phyloP scores from a whole-genome alignment of 2,329 filamentous ascomycete species.

The Colletotrichum incanum region DNA sequence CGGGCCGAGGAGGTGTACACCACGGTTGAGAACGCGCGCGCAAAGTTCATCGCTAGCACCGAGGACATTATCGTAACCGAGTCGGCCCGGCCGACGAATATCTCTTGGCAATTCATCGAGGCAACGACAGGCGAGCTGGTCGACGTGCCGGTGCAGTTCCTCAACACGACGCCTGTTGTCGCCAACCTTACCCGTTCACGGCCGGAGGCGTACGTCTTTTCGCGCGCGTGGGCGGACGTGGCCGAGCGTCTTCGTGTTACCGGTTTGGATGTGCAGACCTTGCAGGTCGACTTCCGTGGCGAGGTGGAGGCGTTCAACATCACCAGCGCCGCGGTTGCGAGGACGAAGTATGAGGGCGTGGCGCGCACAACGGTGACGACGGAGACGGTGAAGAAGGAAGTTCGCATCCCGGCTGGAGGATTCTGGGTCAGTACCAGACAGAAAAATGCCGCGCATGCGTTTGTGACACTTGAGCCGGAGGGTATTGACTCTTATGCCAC shows the following conservation, averaged over 20 bases:
- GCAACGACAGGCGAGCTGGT: conserved; percentile 48
- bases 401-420: conserved; percentile 49
- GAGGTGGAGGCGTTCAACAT: conserved; percentile 51
- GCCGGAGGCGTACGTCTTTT: conserved; percentile 51
- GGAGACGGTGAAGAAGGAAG: conserved; percentile 37
- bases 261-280: conserved; percentile 48
- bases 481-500: conserved; percentile 53
- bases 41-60: conserved; percentile 48
- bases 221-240: conserved; percentile 49
- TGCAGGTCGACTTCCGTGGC: conserved; percentile 46
- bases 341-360: conserved; percentile 49
- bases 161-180: conserved; percentile 48
- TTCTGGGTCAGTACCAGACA: conserved; percentile 53
- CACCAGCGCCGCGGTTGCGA: conserved; percentile 44
- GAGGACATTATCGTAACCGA: conserved; percentile 52
- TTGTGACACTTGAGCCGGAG: conserved; percentile 52
- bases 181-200: conserved; percentile 52
- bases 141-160: conserved; percentile 48
- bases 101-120: conserved; percentile 49
- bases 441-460: conserved; percentile 51
- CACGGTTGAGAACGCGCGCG: conserved; percentile 48
- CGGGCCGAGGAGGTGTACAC: conserved; percentile 48
- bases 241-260: conserved; percentile 47
- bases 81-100: conserved; percentile 42
- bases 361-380: conserved; percentile 47